Conservation (phyloP, 2,329 filamentous ascomycete species). For the Fusarium sp. region DNA sequence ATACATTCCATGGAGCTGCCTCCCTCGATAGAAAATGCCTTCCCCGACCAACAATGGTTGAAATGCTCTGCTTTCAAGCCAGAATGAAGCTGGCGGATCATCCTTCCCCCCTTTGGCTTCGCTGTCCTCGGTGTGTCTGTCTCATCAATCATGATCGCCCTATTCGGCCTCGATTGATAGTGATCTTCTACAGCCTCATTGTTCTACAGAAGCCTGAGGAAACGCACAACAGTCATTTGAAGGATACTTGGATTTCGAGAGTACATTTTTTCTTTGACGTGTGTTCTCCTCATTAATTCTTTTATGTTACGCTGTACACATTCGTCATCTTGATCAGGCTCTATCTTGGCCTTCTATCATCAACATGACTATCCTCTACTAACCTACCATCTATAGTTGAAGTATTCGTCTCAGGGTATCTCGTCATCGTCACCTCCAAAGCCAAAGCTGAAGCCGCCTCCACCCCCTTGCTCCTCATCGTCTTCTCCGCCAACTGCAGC, state of each 20-base stretch:
- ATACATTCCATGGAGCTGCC: neutral
- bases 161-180: conserved; percentile 10
- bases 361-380: conserved; percentile 8
- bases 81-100: neutral
- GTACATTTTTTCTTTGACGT: neutral
- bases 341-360: conserved; percentile 6
- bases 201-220: neutral
- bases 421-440: conserved; percentile 68
- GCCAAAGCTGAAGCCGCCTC: conserved; percentile 67
- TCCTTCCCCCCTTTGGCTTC: neutral
- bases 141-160: conserved; percentile 3
- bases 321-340: neutral
- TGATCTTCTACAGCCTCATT: neutral
- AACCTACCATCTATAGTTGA: conserved; percentile 11
- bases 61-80: neutral
- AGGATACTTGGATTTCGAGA: neutral
- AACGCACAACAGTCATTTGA: neutral
- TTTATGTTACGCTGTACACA: neutral
- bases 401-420: conserved; percentile 54
- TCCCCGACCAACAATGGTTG: neutral
- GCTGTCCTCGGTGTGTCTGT: neutral
- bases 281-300: neutral
- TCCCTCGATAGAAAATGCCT: neutral
- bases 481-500: conserved; percentile 70
- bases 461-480: conserved; percentile 53